Conservation (phyloP, 495 filamentous ascomycete genomes). For the Jackrogersella minutella region DNA sequence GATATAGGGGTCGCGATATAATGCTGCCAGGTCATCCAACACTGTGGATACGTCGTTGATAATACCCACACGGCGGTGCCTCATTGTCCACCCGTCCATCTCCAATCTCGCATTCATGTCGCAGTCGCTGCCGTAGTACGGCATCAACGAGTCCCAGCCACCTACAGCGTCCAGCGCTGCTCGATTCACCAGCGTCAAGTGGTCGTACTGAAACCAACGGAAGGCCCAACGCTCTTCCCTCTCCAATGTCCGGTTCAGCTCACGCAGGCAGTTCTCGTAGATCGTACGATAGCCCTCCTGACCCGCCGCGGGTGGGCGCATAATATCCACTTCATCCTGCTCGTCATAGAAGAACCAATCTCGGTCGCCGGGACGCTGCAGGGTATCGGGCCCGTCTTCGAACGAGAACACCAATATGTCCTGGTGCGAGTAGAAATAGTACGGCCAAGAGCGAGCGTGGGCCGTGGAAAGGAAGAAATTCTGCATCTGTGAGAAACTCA, state of each 20-base stretch:
- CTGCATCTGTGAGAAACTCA: conserved; percentile 64
- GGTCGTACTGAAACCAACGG: conserved; percentile 51
- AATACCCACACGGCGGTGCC: conserved; percentile 50
- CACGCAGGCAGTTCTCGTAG: conserved; percentile 49
- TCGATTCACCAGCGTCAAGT: conserved; percentile 59
- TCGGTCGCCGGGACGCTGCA: conserved; percentile 41
- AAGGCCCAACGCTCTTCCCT: conserved; percentile 41
- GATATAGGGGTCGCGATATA: conserved; percentile 49
- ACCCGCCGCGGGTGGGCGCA: conserved; percentile 42
- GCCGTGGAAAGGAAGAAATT: conserved; percentile 62
- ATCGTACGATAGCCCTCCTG: conserved; percentile 54
- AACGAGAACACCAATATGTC: conserved; percentile 63
- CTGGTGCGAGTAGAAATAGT: conserved; percentile 69
- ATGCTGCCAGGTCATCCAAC: conserved; percentile 50
- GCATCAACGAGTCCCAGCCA: conserved; percentile 68
- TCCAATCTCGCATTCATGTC: conserved; percentile 63
- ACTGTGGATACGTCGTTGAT: conserved; percentile 58
- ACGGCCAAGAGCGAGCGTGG: conserved; percentile 54
- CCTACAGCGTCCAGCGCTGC: conserved; percentile 60
- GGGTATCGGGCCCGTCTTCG: conserved; percentile 53
- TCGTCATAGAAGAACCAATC: conserved; percentile 48
- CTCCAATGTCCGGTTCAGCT: conserved; percentile 43
- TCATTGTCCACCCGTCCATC: conserved; percentile 56
- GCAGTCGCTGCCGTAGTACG: conserved; percentile 68
- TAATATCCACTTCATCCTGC: conserved; percentile 43